Conservation (phyloP, 495 filamentous ascomycete genomes). For the Tuber calosporum region DNA sequence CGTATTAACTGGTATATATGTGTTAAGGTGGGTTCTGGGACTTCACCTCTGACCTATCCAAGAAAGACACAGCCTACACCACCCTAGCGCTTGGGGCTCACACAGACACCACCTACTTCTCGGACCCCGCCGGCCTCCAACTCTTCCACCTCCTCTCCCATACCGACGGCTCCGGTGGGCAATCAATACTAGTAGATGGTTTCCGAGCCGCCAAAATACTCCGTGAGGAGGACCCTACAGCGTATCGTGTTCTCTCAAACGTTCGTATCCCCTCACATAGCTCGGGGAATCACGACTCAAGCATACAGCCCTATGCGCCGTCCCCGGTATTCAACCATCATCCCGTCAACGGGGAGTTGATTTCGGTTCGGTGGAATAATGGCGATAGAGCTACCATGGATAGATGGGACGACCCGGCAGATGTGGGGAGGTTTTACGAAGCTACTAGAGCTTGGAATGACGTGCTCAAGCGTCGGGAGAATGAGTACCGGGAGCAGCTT, state of each 20-base stretch:
- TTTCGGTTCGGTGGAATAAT: slow-evolving; percentile 84
- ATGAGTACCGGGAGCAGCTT: slow-evolving; percentile 68
- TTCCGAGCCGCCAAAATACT: slow-evolving; percentile 62
- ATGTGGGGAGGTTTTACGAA: slow-evolving; percentile 60
- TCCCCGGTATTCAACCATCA: slow-evolving; percentile 64
- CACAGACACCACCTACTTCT: slow-evolving; percentile 92
- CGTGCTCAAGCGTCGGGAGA: slow-evolving; percentile 50
- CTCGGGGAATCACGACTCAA: slow-evolving; percentile 74
- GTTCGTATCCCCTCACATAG: slow-evolving; percentile 63
- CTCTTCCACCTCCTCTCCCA: slow-evolving; percentile 85
- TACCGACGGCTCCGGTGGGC: slow-evolving; percentile 57
- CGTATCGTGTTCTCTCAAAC: slow-evolving; percentile 50
- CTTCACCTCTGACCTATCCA: slow-evolving; percentile 79
- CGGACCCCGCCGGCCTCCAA: slow-evolving; percentile 80
- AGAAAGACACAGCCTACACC: slow-evolving; percentile 91
- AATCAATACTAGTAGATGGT: slow-evolving; percentile 73
- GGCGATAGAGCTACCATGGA: slow-evolving; percentile 66
- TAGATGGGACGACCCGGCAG: slow-evolving; percentile 43
- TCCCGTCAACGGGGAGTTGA: slow-evolving; percentile 44
- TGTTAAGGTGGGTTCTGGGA: slow-evolving; percentile 75
- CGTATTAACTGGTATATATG: not conserved
- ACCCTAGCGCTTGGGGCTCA: slow-evolving; percentile 66
- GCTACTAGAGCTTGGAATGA: slow-evolving; percentile 62
- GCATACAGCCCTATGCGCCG: slow-evolving; percentile 59
- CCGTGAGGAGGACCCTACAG: slow-evolving; percentile 44